A percentile compares a stretch with the other conserved stretches of the same genome.
Evolutionary conservation across 805 yeast species (phyloP).

Genomic region (Metschnikowia amazonensis): DNA sequence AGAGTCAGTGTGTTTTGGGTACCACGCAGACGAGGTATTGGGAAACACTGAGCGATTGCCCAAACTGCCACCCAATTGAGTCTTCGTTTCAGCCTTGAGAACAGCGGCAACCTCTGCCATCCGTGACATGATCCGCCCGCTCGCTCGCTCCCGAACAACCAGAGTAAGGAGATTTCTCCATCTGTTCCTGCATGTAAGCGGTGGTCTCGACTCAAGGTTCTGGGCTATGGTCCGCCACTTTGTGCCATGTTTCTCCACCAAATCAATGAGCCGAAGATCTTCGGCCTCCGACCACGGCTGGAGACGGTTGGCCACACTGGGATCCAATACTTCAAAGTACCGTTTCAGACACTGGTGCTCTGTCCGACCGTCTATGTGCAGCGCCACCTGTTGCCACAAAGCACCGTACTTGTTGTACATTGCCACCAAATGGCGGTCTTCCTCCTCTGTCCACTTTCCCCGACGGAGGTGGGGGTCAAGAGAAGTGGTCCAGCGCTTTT

Average conservation of each 20-base stretch:
- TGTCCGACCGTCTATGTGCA: conserved; percentile 75
- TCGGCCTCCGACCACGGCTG: conserved; percentile 79
- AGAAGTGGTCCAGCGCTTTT: conserved; percentile 84
- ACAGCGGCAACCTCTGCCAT: conserved; percentile 41
- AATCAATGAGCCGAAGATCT: conserved; percentile 63
- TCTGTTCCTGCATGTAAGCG: conserved; percentile 84
- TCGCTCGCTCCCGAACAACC: conserved; percentile 65
- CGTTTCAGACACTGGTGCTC: conserved; percentile 95
- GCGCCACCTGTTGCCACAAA: conserved; percentile 80
- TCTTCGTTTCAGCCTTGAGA: background rate
- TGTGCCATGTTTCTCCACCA: conserved; percentile 72
- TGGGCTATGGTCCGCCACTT: conserved; percentile 81
- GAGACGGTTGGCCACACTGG: conserved; percentile 69
- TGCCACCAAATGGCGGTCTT: conserved; percentile 61
- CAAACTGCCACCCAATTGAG: no score
- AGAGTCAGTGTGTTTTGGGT: no score
- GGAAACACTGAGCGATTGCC: no score
- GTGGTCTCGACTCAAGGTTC: conserved; percentile 74
- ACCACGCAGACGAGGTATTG: no score
- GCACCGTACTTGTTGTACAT: conserved; percentile 72
- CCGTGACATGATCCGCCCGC: conserved; percentile 50
- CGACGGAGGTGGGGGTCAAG: conserved; percentile 76
- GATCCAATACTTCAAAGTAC: conserved; percentile 83
- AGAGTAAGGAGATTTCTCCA: conserved; percentile 85
- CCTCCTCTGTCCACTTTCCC: conserved; percentile 84